Percentiles rank a stretch among this genome's conserved stretches.
These are phyloP conservation scores for Syzygium malaccense DNA, from an alignment of 441 rosid genomes.

Conservation along the genomic window DNA sequence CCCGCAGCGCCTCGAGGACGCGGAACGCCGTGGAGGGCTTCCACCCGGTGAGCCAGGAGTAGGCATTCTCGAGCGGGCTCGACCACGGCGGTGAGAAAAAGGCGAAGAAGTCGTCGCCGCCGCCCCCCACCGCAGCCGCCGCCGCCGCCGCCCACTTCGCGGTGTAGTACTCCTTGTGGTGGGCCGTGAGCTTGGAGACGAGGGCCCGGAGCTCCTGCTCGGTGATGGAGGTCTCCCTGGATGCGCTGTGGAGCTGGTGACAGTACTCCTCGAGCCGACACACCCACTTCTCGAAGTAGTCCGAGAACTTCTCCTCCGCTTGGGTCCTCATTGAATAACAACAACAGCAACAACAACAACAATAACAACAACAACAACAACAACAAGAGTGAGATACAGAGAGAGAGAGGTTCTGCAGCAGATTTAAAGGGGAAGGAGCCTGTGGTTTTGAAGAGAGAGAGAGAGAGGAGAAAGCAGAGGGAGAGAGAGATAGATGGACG, in stretches of 20 bases:
- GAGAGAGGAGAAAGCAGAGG: no score
- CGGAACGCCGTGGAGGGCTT: constrained; percentile 52
- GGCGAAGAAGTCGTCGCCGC: constrained; percentile 37
- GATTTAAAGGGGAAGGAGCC: no score
- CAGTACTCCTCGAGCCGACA: constrained; percentile 40
- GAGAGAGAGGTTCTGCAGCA: background rate
- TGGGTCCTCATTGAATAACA: constrained; percentile 19
- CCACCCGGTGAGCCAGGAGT: constrained; percentile 78
- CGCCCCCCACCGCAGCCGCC: constrained; percentile 19
- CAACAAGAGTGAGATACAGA: background rate
- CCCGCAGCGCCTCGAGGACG: constrained; percentile 36
- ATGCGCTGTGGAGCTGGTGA: constrained; percentile 26
- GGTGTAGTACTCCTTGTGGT: constrained; percentile 68
- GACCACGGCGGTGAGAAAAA: constrained; percentile 60
- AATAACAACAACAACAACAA: background rate
- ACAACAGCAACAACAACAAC: no score
- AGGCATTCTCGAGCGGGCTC: constrained; percentile 50
- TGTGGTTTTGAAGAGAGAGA: background rate
- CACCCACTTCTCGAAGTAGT: constrained; percentile 52
- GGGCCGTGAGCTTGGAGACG: constrained; percentile 56
- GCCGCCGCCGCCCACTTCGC: constrained; percentile 72
- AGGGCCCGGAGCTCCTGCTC: constrained; percentile 30
- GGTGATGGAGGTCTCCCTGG: constrained; percentile 5
- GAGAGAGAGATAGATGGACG: background rate
- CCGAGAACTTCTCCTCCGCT: constrained; percentile 35